Conservation (phyloP, 305 asterid species). For the Fraxinus latifolia region DNA sequence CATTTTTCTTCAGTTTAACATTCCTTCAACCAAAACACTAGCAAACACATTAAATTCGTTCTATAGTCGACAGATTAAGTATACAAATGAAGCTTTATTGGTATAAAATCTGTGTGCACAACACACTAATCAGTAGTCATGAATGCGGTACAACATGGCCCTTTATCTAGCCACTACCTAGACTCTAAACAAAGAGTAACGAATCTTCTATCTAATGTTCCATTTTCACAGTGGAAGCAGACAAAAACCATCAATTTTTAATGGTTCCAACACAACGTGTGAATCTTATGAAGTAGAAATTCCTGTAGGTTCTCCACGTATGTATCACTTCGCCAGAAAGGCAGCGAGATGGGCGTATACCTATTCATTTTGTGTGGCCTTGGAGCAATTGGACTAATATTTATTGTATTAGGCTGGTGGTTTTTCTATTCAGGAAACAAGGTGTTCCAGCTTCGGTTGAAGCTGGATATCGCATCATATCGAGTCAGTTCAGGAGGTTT, state of each 20-base stretch:
- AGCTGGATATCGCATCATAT: conserved; percentile 56
- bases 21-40: no score
- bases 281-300: background rate
- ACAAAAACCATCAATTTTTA: conserved; percentile 1
- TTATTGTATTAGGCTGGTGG: conserved; percentile 60
- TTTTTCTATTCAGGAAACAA: conserved; percentile 40
- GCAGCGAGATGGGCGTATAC: conserved; percentile 29
- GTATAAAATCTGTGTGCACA: no score
- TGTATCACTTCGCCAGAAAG: conserved; percentile 9
- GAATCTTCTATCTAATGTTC: no score
- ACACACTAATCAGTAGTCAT: no score
- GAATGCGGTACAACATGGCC: no score
- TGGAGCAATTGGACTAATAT: conserved; percentile 40
- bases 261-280: conserved; percentile 19
- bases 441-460: conserved; percentile 50
- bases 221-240: no score
- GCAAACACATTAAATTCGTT: no score
- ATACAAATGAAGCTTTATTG: no score
- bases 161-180: no score
- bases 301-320: conserved; percentile 13
- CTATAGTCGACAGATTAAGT: no score
- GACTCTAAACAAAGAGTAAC: no score
- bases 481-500: conserved; percentile 45
- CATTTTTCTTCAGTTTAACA: no score
- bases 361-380: conserved; percentile 24